Evolutionary conservation across 352 stramenopile genomes (phyloP), one percentile per base, ranked within the genome.

Genomic region (Phytophthora cajani): DNA sequence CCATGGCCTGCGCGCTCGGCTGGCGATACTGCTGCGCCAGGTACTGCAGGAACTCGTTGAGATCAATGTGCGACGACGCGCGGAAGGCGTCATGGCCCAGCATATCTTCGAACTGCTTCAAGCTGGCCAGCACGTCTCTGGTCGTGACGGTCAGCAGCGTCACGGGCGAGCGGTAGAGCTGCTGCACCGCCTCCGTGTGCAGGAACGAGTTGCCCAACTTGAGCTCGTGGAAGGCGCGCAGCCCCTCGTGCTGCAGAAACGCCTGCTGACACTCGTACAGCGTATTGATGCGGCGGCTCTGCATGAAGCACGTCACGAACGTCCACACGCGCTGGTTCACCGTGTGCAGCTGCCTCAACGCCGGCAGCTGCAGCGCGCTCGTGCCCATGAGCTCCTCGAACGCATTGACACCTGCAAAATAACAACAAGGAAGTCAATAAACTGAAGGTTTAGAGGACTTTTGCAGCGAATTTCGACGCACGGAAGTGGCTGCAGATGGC

Each of bases 121-220:
- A 71, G 57, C 80, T 72, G 21, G 46, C 57, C 21, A 96, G 69
- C n/a, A 96, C 78, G 53, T 95, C 84, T 42, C 74, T 81, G 5
- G 87, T 94, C 55, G 85, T 85, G 49, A 95, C 69, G 23, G 64
- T 77, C 44, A 88, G 68, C 49, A 96, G 75, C 25, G 62, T 52
- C 1, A 72, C 61, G 0, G 87, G 78, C 1, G 69, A 69, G 17
- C 81, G 76, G 57, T 94, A 92, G 17, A 93, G 58, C 36, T 81
- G 63, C 68, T 95, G 87, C 58, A 95, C 87, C n/a, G 89, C 86
- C 58, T 94, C 86, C 1, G 86, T 86, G 49, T 88, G 81, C 32
- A 92, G 23, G 63, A 96, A 96, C 12, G 85, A 92, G 57, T 92
- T 96, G 52, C 89, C 89, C 1, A 96, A 70, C 53, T 84, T 88